Percentiles rank a stretch among this genome's conserved stretches.
phyloP scores from a whole-genome alignment of 805 yeast genomes.

The Ogataea paraovalis region DNA sequence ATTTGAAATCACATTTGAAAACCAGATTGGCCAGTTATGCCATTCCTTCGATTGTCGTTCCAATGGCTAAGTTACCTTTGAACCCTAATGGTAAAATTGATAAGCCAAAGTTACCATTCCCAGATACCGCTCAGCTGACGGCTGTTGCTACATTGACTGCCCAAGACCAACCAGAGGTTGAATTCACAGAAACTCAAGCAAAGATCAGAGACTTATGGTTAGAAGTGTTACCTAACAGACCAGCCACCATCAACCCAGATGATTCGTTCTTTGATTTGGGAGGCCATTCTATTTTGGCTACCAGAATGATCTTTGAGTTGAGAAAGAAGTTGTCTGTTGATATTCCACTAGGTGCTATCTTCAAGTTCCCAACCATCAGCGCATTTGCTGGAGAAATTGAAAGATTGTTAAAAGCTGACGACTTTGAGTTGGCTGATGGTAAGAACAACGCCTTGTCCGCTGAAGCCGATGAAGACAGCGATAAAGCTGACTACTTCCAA shows the following conservation, averaged over 20 bases:
- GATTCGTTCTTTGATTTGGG: slow-evolving; percentile 97
- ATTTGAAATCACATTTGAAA: slow-evolving; percentile 76
- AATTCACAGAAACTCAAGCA: slow-evolving; percentile 61
- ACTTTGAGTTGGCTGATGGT: slow-evolving; percentile 39
- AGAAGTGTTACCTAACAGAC: slow-evolving; percentile 76
- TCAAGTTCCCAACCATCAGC: slow-evolving; percentile 82
- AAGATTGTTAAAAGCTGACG: slow-evolving; percentile 47
- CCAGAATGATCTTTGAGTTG: slow-evolving; percentile 92
- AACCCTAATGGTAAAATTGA: slow-evolving; percentile 99
- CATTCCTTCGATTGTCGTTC: slow-evolving; percentile 87
- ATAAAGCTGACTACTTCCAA: slow-evolving; percentile 51
- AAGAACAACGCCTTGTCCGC: slow-evolving; percentile 27
- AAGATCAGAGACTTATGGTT: slow-evolving; percentile 82
- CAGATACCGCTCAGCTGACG: slow-evolving; percentile 80
- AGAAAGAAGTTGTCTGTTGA: slow-evolving; percentile 75
- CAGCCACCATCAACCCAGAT: slow-evolving; percentile 67
- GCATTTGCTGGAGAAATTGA: slow-evolving; percentile 74
- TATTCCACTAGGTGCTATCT: slow-evolving; percentile 84
- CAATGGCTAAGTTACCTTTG: slow-evolving; percentile 79
- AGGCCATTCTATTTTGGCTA: slow-evolving; percentile 96
- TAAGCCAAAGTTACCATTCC: slow-evolving; percentile 95
- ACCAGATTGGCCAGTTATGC: slow-evolving; percentile 91
- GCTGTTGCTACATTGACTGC: slow-evolving; percentile 58
- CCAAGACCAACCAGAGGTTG: slow-evolving; percentile 41
- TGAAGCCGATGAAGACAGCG: slow-evolving; percentile 20